Conservation (phyloP, 139 green algal species). For the Chlorella vulgaris region DNA sequence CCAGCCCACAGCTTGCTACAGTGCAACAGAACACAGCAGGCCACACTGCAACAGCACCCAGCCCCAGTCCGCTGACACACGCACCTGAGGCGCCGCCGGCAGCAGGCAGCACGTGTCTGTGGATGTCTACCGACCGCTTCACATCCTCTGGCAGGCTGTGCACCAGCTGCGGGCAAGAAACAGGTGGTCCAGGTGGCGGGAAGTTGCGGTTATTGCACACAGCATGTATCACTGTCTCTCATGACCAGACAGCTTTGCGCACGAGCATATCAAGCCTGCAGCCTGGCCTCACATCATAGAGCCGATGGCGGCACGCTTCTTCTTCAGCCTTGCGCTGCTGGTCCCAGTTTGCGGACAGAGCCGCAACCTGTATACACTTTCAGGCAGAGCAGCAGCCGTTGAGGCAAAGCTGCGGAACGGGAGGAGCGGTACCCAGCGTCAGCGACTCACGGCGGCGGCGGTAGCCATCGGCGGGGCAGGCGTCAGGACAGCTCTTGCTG, state of each 20-base stretch:
- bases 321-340: conserved; percentile 35
- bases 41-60: neutral
- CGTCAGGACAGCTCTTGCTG: conserved; percentile 3
- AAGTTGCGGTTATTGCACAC: neutral
- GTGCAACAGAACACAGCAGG: neutral
- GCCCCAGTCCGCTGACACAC: neutral
- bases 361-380: conserved; percentile 18
- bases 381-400: neutral
- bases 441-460: neutral
- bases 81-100: conserved; percentile 36
- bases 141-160: neutral
- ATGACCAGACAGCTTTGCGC: neutral
- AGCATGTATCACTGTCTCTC: neutral
- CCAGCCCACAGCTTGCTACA: no score
- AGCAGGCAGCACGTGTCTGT: conserved; percentile 22
- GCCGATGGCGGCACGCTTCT: neutral
- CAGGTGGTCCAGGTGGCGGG: neutral
- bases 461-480: conserved; percentile 23
- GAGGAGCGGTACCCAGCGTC: neutral
- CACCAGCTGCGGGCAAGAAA: conserved; percentile 8
- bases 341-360: conserved; percentile 21
- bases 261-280: neutral
- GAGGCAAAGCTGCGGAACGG: neutral
- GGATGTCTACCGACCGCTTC: neutral
- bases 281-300: conserved; percentile 9